Base-by-base conservation (phyloP, 2,329 filamentous ascomycete species). In the Taxawa tesnikishii region DNA sequence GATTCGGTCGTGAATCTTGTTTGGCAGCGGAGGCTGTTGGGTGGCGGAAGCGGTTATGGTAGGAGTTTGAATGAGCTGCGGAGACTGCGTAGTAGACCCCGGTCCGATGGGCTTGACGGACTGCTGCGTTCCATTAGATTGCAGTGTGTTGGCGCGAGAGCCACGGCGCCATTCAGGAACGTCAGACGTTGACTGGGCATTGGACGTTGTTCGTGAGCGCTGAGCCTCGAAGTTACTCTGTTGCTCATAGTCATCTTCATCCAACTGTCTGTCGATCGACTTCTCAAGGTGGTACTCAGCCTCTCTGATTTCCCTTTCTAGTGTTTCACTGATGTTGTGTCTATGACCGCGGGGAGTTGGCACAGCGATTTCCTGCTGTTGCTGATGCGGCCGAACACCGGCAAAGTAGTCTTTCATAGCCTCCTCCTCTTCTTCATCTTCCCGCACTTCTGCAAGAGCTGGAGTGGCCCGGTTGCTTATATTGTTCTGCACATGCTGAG, bases 291-390 rank as follows among this genome's bases (percentile, higher is more conserved):
- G 83, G 48, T 90, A 88, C 46, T 93, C 83, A 4, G 82, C 79
- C 48, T 87, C 81, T 30, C 90, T 79, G 34, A 92, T 79, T 43
- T 90, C 84, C 39, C 78, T 79, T 51, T 94, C 84, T 15, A 93
- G 67, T 28, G 75, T 83, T 40, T 77, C 70, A 46, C 79, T 85
- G 25, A 83, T 67, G 43, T 85, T 85, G 44, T 87, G 80, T 34
- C 67, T 67, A 53, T 76, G 70, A 23, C 68, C 68, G 42, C 67
- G 66, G 36, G 74, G 73, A 31, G 66, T 75, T 7, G 73, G 73
- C 28, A 73, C 66, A 15, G 66, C 68, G 43, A 78, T 73, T 35
- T 70, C 7, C 62, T 63, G 35, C 61, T 70, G 53, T 71, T 67
- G 31, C 12, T 25, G 29, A 71, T 67, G 29, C n/a, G 29, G 34